Evolutionary conservation across 176 grass and related monocot genomes (phyloP).

Genomic region (Neostapfia colusana): DNA sequence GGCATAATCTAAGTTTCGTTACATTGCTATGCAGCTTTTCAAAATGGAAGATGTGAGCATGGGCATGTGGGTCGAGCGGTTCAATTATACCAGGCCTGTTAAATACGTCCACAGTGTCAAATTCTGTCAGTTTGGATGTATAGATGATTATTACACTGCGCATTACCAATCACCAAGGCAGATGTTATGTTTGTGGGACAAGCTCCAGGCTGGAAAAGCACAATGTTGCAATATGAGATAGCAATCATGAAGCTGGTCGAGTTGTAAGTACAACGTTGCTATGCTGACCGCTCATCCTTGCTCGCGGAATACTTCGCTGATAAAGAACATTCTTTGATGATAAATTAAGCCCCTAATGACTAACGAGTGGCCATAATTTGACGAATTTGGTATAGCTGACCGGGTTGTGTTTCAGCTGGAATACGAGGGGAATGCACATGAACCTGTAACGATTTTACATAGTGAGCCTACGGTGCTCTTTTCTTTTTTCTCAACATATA

Average conservation of each 20-base stretch:
- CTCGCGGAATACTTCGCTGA: background rate
- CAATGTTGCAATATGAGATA: constrained; percentile 95
- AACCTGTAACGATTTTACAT: constrained; percentile 7
- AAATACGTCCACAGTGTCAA: constrained; percentile 69
- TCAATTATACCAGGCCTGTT: constrained; percentile 59
- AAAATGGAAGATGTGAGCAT: constrained; percentile 99
- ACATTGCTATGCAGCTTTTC: constrained; percentile 67
- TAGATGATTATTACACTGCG: constrained; percentile 86
- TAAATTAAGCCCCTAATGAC: constrained; percentile 36
- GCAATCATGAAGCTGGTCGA: constrained; percentile 15
- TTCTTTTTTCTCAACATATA: constrained; percentile 18
- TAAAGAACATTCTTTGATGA: constrained; percentile 5
- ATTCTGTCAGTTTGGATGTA: constrained; percentile 94
- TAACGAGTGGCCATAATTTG: constrained; percentile 25
- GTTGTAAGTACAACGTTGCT: background rate
- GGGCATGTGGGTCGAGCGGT: constrained; percentile 95
- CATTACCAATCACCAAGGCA: constrained; percentile 93
- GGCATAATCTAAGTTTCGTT: constrained; percentile 25
- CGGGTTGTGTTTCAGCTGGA: constrained; percentile 19
- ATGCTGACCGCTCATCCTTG: constrained; percentile 11
- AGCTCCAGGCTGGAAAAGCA: constrained; percentile 65
- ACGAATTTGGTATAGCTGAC: constrained; percentile 29
- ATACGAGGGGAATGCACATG: constrained; percentile 15
- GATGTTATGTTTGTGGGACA: constrained; percentile 98
- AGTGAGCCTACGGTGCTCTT: constrained; percentile 8